These are phyloP conservation scores for Piper longum DNA, from an alignment of 164 flowering plant species.

Conservation along the genomic window DNA sequence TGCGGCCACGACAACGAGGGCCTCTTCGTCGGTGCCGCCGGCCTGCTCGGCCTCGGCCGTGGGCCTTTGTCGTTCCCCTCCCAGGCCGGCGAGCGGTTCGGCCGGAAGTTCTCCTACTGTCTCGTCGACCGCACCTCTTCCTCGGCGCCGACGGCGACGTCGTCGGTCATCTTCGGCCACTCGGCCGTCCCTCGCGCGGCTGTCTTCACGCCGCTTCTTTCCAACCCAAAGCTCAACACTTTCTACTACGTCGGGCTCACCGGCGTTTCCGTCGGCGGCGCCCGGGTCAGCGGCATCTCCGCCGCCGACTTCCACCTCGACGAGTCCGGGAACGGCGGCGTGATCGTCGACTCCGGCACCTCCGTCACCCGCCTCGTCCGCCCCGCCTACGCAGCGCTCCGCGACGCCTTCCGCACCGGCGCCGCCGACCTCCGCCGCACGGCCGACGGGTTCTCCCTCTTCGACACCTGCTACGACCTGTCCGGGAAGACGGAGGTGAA, in stretches of 20 bases:
- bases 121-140: conserved; percentile 55
- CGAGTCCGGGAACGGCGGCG: conserved; percentile 74
- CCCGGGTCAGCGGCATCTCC: conserved; percentile 40
- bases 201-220: conserved; percentile 53
- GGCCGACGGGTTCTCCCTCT: conserved; percentile 43
- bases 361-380: conserved; percentile 82
- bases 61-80: conserved; percentile 66
- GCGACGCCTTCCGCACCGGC: conserved; percentile 68
- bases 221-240: conserved; percentile 68
- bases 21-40: conserved; percentile 84
- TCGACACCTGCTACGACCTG: conserved; percentile 85
- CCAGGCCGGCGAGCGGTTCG: conserved; percentile 53
- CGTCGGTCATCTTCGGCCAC: conserved; percentile 61
- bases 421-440: conserved; percentile 38
- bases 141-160: conserved; percentile 34
- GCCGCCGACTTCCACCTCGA: conserved; percentile 53
- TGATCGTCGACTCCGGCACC: conserved; percentile 87
- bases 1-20: conserved; percentile 98
- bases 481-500: conserved; percentile 64
- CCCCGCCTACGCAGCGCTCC: conserved; percentile 55
- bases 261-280: conserved; percentile 82
- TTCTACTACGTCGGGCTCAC: conserved; percentile 74
- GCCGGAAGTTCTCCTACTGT: conserved; percentile 77
- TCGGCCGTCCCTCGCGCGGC: conserved; percentile 42
- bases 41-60: conserved; percentile 75